Evolutionary conservation across 2,329 filamentous ascomycete species (phyloP).

Genomic region (Gliomastix tumulicola): DNA sequence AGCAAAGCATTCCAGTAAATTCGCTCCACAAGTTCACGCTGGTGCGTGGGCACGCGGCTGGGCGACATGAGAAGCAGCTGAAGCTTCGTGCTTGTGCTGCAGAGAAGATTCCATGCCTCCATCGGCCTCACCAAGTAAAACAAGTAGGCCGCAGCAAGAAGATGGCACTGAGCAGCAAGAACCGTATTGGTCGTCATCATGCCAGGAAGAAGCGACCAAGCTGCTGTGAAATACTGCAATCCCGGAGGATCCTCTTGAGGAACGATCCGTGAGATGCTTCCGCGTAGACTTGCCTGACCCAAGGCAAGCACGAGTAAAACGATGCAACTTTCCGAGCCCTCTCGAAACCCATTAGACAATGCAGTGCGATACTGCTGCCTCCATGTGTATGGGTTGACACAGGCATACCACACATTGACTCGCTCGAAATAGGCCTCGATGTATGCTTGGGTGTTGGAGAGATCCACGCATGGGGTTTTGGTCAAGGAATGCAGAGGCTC

Average conservation of each 20-base stretch:
- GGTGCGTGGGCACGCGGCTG: conserved; percentile 60
- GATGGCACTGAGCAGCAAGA: conserved; percentile 71
- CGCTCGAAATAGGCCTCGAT: conserved; percentile 74
- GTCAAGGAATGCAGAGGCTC: conserved; percentile 65
- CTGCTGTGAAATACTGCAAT: conserved; percentile 72
- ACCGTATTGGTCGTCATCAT: conserved; percentile 77
- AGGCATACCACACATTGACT: conserved; percentile 81
- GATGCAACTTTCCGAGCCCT: conserved; percentile 76
- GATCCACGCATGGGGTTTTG: conserved; percentile 59
- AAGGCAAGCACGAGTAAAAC: conserved; percentile 72
- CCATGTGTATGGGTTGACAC: conserved; percentile 79
- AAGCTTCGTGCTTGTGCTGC: conserved; percentile 73
- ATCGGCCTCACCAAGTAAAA: conserved; percentile 77
- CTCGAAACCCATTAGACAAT: conserved; percentile 67
- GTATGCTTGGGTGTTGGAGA: conserved; percentile 68
- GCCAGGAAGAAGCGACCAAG: conserved; percentile 69
- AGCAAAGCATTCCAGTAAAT: conserved; percentile 82
- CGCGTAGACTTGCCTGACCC: conserved; percentile 67
- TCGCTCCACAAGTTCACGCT: conserved; percentile 66
- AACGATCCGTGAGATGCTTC: conserved; percentile 68
- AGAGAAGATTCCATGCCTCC: conserved; percentile 76
- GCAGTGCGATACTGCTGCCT: conserved; percentile 67
- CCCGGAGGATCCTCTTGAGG: conserved; percentile 67
- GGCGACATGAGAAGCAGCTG: conserved; percentile 72
- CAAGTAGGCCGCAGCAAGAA: conserved; percentile 73